These are phyloP conservation scores for Leishmania arabica DNA, from an alignment of 208 protist species.

Conservation along the genomic window DNA sequence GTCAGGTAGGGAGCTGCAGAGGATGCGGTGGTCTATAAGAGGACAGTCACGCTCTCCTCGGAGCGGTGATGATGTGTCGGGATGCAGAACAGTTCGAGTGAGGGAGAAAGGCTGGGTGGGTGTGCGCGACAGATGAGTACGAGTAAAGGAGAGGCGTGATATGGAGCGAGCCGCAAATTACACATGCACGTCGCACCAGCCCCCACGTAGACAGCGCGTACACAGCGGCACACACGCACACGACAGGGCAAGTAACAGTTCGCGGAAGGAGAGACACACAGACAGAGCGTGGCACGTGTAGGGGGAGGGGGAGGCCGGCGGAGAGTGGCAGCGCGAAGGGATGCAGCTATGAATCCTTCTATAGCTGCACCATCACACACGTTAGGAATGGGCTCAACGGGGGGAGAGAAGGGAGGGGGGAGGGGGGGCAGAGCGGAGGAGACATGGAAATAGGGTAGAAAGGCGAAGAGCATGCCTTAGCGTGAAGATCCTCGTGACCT, in stretches of 20 bases:
- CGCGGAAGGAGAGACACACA: not conserved
- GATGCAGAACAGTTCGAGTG: not conserved
- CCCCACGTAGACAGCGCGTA: not conserved
- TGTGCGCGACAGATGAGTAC: not conserved
- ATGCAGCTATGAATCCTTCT: not conserved
- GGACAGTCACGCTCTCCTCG: not conserved
- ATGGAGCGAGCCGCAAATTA: not conserved
- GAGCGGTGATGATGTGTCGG: not conserved
- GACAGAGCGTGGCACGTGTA: not conserved
- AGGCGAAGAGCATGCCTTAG: not conserved
- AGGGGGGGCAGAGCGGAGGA: not conserved
- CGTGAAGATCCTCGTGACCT: not conserved
- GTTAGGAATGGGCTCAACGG: not conserved
- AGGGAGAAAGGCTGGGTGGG: not conserved
- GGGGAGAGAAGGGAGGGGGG: not conserved
- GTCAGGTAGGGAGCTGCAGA: not conserved
- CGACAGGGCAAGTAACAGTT: not conserved
- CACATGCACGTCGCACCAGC: not conserved
- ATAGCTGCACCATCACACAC: not conserved
- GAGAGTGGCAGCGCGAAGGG: not conserved
- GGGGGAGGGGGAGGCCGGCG: not conserved
- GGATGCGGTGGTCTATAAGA: not conserved
- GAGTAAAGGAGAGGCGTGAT: not conserved
- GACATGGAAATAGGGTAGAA: not conserved
- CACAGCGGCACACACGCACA: not conserved